Percentiles rank a stretch among this genome's conserved stretches.
phyloP scores from a whole-genome alignment of 768 basidiomycete genomes.

The Baorangia bicolor region DNA sequence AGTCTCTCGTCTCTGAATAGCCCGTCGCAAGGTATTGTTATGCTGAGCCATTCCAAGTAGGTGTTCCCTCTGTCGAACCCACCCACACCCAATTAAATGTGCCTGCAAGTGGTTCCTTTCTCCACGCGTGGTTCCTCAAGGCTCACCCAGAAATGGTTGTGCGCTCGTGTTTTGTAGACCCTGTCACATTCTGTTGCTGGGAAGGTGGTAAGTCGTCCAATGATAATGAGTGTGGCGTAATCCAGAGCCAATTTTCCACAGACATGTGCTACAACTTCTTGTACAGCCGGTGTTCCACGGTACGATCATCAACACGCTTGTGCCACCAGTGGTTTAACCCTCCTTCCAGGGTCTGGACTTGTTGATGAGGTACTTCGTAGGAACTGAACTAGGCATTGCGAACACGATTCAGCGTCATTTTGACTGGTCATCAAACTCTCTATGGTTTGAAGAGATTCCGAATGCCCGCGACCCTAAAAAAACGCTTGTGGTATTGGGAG shows the following conservation, averaged over 20 bases:
- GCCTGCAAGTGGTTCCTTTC: conserved; percentile 64
- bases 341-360: conserved; percentile 65
- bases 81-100: conserved; percentile 3
- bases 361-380: conserved; percentile 85
- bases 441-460: conserved; percentile 91
- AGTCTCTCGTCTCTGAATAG: conserved; percentile 4
- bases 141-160: conserved; percentile 62
- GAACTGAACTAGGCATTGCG: conserved; percentile 83
- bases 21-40: conserved; percentile 54
- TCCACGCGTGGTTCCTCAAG: conserved; percentile 90
- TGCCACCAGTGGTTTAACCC: conserved; percentile 2
- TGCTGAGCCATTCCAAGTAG: conserved; percentile 89
- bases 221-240: neutral
- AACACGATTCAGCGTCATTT: conserved; percentile 83
- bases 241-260: conserved; percentile 24
- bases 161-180: conserved; percentile 89
- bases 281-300: conserved; percentile 66
- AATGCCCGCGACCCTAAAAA: conserved; percentile 65
- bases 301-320: conserved; percentile 28
- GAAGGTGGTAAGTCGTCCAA: conserved; percentile 68
- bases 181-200: conserved; percentile 89
- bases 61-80: conserved; percentile 19
- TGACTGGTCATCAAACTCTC: conserved; percentile 82
- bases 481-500: conserved; percentile 78
- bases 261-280: conserved; percentile 93